These are phyloP conservation scores for Dichotomopilus funicola DNA, from an alignment of 2,329 filamentous ascomycete genomes.

Conservation along the genomic window DNA sequence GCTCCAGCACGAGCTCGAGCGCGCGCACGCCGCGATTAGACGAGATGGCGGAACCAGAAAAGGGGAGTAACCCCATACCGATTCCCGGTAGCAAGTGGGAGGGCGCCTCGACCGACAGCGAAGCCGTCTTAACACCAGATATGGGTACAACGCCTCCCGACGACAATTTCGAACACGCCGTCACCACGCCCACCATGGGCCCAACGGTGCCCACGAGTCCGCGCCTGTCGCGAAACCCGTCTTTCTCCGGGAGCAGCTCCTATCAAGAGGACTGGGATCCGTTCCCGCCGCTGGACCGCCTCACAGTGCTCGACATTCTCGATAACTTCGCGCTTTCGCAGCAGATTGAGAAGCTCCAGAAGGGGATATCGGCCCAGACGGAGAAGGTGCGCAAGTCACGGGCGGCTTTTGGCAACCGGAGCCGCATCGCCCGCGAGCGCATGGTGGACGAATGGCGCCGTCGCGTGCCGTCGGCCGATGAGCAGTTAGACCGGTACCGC, in stretches of 20 bases:
- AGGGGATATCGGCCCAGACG: slow-evolving; percentile 72
- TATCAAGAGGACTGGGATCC: slow-evolving; percentile 84
- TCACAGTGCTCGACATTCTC: slow-evolving; percentile 87
- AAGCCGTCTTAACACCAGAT: slow-evolving; percentile 38
- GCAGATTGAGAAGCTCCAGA: slow-evolving; percentile 85
- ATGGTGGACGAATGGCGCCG: slow-evolving; percentile 92
- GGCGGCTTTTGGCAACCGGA: slow-evolving; percentile 69
- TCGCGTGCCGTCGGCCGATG: slow-evolving; percentile 77
- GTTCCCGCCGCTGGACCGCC: slow-evolving; percentile 79
- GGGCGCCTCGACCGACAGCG: slow-evolving; percentile 37
- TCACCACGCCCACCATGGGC: slow-evolving; percentile 47
- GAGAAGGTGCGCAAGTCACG: slow-evolving; percentile 78
- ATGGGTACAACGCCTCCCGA: slow-evolving; percentile 36
- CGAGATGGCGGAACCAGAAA: slow-evolving; percentile 40
- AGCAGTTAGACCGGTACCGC: slow-evolving; percentile 86
- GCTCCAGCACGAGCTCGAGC: no score
- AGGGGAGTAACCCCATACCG: slow-evolving; percentile 27
- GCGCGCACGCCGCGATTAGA: slow-evolving; percentile 20
- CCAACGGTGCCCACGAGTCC: slow-evolving; percentile 44
- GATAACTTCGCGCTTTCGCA: slow-evolving; percentile 90
- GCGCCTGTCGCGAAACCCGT: slow-evolving; percentile 65
- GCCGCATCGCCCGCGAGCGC: slow-evolving; percentile 73
- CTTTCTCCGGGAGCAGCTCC: slow-evolving; percentile 77
- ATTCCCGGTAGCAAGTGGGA: slow-evolving; percentile 34
- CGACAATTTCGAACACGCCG: slow-evolving; percentile 38